A percentile compares a stretch with the other conserved stretches of the same genome.
Conservation (phyloP, 345 rosid genomes). For the Aquilaria yunnanensis region DNA sequence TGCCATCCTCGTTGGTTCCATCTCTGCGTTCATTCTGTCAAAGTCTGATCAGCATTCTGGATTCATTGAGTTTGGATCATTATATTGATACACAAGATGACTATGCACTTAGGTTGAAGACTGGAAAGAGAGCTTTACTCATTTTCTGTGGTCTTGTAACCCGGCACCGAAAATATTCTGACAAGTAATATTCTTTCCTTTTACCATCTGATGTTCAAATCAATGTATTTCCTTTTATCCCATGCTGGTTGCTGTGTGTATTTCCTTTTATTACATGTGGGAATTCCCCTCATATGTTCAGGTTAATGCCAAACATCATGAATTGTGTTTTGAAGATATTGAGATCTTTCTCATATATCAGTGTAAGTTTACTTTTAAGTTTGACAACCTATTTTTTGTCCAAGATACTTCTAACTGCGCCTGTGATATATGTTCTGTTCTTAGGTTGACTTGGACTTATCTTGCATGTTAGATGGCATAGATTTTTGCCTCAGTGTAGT, state of each 20-base stretch:
- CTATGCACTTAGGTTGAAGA: conserved; percentile 44
- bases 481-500: background rate
- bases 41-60: conserved; percentile 53
- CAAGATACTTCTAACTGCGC: conserved; percentile 1
- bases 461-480: background rate
- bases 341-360: conserved; percentile 43
- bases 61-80: conserved; percentile 50
- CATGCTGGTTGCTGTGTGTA: no score
- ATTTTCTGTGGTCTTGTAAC: conserved; percentile 65
- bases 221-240: background rate
- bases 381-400: conserved; percentile 7
- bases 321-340: conserved; percentile 56
- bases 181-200: conserved; percentile 41
- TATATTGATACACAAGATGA: conserved; percentile 33
- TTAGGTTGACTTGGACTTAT: background rate
- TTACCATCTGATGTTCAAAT: conserved; percentile 2
- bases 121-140: conserved; percentile 76
- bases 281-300: conserved; percentile 21
- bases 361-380: conserved; percentile 35
- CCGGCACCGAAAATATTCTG: conserved; percentile 77
- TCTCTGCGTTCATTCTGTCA: conserved; percentile 47
- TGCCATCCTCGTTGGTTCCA: conserved; percentile 70
- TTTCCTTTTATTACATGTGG: background rate
- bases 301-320: conserved; percentile 68
- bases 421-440: background rate